Evolutionary conservation across 164 flowering plant species (phyloP).

Genomic region (Dillenia turbinata): DNA sequence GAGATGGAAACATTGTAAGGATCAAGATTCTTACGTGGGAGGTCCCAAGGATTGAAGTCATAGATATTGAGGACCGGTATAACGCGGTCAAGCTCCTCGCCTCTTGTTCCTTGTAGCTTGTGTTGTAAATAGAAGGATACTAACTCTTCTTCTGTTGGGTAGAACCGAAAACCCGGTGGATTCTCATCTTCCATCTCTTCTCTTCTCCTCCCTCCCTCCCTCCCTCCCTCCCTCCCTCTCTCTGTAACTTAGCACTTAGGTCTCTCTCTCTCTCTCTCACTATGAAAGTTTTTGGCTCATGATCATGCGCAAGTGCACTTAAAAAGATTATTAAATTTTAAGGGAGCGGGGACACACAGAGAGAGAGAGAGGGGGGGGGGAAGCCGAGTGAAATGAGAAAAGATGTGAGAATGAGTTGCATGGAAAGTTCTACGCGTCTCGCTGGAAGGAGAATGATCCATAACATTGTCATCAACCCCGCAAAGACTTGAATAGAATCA

Average conservation of each 20-base stretch:
- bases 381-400: constrained; percentile 4
- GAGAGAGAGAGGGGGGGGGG: background rate
- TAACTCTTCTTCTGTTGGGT: constrained; percentile 64
- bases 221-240: too few species aligned
- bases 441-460: background rate
- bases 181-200: constrained; percentile 13
- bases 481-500: too few species aligned
- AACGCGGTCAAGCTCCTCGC: constrained; percentile 23
- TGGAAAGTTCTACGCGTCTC: constrained; percentile 7
- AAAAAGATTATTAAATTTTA: background rate
- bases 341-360: too few species aligned
- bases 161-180: constrained; percentile 56
- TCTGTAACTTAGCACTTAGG: too few species aligned
- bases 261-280: background rate
- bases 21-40: constrained; percentile 32
- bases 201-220: too few species aligned
- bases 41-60: constrained; percentile 44
- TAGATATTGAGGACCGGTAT: constrained; percentile 44
- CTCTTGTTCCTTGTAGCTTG: constrained; percentile 31
- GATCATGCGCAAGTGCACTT: background rate
- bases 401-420: background rate
- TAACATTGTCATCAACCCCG: too few species aligned
- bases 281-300: background rate
- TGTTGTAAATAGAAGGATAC: constrained; percentile 41
- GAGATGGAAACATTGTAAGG: background rate